Base-by-base conservation (phyloP, 257 asterid genomes). In the Parsonsia alboflavescens region DNA sequence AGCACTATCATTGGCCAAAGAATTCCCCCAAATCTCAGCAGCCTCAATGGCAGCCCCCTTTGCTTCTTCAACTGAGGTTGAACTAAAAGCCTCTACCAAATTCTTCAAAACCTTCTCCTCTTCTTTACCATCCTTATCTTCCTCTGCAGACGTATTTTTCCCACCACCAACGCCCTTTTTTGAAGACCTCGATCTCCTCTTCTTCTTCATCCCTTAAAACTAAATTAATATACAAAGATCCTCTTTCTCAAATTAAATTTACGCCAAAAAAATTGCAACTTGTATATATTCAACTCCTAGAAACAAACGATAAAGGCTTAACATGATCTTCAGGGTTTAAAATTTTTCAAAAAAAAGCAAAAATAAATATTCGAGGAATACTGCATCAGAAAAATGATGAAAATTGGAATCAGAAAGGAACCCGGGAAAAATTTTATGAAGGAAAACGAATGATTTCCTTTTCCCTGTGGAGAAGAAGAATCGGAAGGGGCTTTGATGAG, bases 11-110 rank as follows among this genome's bases (percentile, higher is more conserved):
- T 73, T 86, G 44, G 53, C 72, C 42, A 21, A 54, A 19, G 75
- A 73, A 52, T 70, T 79, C 30, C 73, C 70, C 7, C 88, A 78
- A 57, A 86, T 83, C 77, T 76, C 87, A 12, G 88, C 91, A 70
- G 93, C 90, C 83, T 78, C 82, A 59, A 80, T 67, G 12, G 81
- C 80, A 50, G 84, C 86, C 48, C 89, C 79, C 33, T 83, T 80
- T 8, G 91, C 88, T 76, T 87, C 96, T 72, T 82, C 88, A 36
- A 90, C 9, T 28, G 95, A 88, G 13, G 82, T 45, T 10, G 91
- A 78, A 68, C 68, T 84, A 80, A 91, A 91, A 13, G 78, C 86
- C 57, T 80, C 88, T 79, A 75, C 61, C 67, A 92, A 74, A 61
- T 36, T 76, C 52, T 79, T 84, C 78, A 86, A 46, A 54, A 48